Conservation (phyloP, 768 basidiomycete genomes). For the Dentipellis sp. region DNA sequence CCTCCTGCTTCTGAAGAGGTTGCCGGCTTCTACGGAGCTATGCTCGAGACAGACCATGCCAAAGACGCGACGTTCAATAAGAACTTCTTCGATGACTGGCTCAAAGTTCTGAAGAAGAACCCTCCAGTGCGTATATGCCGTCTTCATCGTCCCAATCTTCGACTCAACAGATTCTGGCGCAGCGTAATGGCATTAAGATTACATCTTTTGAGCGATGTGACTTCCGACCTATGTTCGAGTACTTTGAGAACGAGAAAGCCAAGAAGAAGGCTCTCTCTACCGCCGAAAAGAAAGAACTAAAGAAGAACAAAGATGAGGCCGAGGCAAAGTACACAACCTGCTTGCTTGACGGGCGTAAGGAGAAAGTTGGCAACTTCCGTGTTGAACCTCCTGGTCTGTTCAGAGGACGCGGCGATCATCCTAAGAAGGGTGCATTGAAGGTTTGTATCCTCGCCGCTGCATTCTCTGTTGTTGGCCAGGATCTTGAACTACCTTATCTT, state of each 20-base stretch:
- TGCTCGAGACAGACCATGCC: constrained; percentile 89
- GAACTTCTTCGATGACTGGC: constrained; percentile 95
- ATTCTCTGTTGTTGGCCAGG: not conserved
- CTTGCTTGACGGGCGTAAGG: constrained; percentile 90
- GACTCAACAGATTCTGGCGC: not conserved
- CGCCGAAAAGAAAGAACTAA: constrained; percentile 87
- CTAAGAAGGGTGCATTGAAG: constrained; percentile 93
- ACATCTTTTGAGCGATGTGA: constrained; percentile 75
- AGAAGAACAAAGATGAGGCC: constrained; percentile 73
- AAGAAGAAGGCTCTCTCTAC: constrained; percentile 82
- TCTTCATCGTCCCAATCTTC: not conserved
- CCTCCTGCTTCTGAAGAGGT: constrained; percentile 90
- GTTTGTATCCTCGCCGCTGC: constrained; percentile 27
- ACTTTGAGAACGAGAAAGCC: constrained; percentile 87
- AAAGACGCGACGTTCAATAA: constrained; percentile 81
- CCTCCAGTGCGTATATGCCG: constrained; percentile 60
- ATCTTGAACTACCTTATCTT: not conserved
- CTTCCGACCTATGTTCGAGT: constrained; percentile 89
- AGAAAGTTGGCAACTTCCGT: constrained; percentile 97
- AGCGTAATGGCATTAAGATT: constrained; percentile 73
- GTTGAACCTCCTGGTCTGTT: constrained; percentile 99
- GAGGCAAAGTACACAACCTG: constrained; percentile 84
- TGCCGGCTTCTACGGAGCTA: constrained; percentile 89
- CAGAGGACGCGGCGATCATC: constrained; percentile 96
- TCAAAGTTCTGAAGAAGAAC: constrained; percentile 61